A percentile compares a stretch with the other conserved stretches of the same genome.
These are phyloP conservation scores for Talaromyces funiculosus DNA, from an alignment of 2,329 filamentous ascomycete species.

Conservation along the genomic window DNA sequence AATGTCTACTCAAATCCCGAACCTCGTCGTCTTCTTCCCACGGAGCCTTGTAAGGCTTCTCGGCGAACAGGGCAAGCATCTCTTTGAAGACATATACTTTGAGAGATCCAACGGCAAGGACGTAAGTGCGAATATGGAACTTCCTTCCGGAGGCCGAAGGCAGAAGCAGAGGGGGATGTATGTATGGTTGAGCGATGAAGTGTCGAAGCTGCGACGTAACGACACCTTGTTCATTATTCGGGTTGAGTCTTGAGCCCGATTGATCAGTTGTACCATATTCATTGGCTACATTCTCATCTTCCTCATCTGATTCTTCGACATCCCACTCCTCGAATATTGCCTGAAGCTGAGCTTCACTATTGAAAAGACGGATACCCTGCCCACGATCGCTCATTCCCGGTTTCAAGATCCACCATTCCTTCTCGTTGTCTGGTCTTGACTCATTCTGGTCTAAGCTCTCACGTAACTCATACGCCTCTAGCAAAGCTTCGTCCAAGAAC, in stretches of 20 bases:
- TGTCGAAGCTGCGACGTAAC: constrained; percentile 88
- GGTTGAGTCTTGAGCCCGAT: constrained; percentile 13
- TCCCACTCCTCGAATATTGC: constrained; percentile 92
- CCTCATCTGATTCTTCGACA: constrained; percentile 53
- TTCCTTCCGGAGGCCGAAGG: constrained; percentile 62
- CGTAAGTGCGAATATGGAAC: constrained; percentile 92
- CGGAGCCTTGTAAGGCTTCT: constrained; percentile 64
- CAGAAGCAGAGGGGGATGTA: constrained; percentile 77
- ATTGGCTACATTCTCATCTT: constrained; percentile 29
- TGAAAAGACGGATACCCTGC: constrained; percentile 87
- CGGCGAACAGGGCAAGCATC: constrained; percentile 92
- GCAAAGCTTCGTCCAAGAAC: constrained; percentile 86
- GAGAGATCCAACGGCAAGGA: constrained; percentile 72
- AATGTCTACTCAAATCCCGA: constrained; percentile 63
- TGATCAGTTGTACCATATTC: constrained; percentile 31
- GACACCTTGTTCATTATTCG: constrained; percentile 48
- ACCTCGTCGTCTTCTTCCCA: constrained; percentile 36
- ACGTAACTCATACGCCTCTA: constrained; percentile 82
- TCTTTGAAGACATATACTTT: constrained; percentile 78
- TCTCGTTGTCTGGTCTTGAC: constrained; percentile 54
- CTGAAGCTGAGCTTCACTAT: constrained; percentile 74
- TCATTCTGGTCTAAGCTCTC: constrained; percentile 71
- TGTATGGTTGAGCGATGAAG: constrained; percentile 93
- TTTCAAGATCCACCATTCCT: constrained; percentile 97
- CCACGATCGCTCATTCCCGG: constrained; percentile 96